Base-by-base conservation (phyloP, 495 filamentous ascomycete species). In the Cercophora sp. region DNA sequence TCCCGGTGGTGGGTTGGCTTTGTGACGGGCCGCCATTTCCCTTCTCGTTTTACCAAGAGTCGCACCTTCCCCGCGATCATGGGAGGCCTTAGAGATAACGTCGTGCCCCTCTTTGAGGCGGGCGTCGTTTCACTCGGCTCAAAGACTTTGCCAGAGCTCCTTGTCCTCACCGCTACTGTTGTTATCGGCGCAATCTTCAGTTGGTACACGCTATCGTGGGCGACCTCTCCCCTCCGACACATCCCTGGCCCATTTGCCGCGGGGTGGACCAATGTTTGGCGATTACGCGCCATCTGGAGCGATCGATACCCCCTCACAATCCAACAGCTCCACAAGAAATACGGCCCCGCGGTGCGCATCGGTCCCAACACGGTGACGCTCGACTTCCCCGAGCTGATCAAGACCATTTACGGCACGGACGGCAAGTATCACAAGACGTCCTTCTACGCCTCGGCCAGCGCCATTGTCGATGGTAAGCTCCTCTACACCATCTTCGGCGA, bases 291-390 rank as follows among this genome's bases (percentile, higher is more conserved):
- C 16, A 56, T 63, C 3, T 29, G 50, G 11, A 65, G 47, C 32
- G 64, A 66, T 13, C 48, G 56, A 0, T 73, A 64, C 40, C 62
- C 65, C 6, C 5, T 25, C 0, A 45, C 31, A 15, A 52, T 68
- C 22, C 48, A 67, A 15, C 46, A 57, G 2, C 63, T 80, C 1
- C 79, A 82, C 55, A 31, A 65, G 23, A 62, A 68, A 40, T 75
- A 81, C 59, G 81, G 79, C 1, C 63, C 66, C 20, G 53, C 79
- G n/a, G 74, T 84, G 10, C 76, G 79, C 3, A 54, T 81, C 23
- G 80, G 79, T 0, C 79, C 80, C 4, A 76, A 77, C 45, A 54
- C 60, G 9, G 53, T 83, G 9, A 75, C 71, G n/a, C 60, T 83
- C 2, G 66, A 71, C 19, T 69, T 74, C 47, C 63, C 66, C 1